Conservation (phyloP, 2,329 filamentous ascomycete species). For the Xylariaceae sp. region DNA sequence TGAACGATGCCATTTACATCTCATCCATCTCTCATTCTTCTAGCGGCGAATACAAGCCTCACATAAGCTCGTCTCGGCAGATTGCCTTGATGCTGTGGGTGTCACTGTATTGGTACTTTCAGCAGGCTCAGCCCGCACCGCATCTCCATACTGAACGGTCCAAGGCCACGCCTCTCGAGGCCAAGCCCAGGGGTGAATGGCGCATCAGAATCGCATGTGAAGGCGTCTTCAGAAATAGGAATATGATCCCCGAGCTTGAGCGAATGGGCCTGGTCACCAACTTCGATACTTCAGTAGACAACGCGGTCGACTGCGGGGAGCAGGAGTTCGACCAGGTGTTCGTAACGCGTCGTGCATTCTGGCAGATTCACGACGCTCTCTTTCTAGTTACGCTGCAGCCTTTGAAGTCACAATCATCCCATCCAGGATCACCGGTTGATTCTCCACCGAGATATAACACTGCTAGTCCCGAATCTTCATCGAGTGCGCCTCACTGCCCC, state of each 20-base stretch:
- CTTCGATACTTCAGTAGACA: slow-evolving; percentile 69
- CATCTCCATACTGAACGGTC: slow-evolving; percentile 59
- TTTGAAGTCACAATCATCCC: slow-evolving; percentile 35
- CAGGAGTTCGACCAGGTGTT: slow-evolving; percentile 77
- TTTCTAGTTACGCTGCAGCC: slow-evolving; percentile 83
- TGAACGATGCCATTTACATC: slow-evolving; percentile 79
- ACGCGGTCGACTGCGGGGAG: slow-evolving; percentile 53
- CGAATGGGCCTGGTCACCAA: slow-evolving; percentile 81
- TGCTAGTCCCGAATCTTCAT: slow-evolving; percentile 24
- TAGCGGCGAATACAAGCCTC: slow-evolving; percentile 70
- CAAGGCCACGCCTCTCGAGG: slow-evolving; percentile 58
- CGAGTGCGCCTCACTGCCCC: slow-evolving; percentile 44
- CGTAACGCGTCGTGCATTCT: slow-evolving; percentile 73
- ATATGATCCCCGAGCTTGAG: slow-evolving; percentile 84
- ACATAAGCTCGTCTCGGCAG: slow-evolving; percentile 75
- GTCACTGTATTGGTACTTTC: slow-evolving; percentile 95
- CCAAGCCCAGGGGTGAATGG: slow-evolving; percentile 81
- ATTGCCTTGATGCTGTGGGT: slow-evolving; percentile 97
- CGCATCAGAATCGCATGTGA: slow-evolving; percentile 76
- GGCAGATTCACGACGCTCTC: slow-evolving; percentile 81
- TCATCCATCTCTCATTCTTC: slow-evolving; percentile 85
- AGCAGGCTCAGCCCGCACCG: slow-evolving; percentile 68
- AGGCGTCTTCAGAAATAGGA: slow-evolving; percentile 78
- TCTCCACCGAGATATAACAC: slow-evolving; percentile 20
- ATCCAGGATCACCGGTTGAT: slow-evolving; percentile 47